Evolutionary conservation across 441 rosid species (phyloP).

Genomic region (Populus hybrid): DNA sequence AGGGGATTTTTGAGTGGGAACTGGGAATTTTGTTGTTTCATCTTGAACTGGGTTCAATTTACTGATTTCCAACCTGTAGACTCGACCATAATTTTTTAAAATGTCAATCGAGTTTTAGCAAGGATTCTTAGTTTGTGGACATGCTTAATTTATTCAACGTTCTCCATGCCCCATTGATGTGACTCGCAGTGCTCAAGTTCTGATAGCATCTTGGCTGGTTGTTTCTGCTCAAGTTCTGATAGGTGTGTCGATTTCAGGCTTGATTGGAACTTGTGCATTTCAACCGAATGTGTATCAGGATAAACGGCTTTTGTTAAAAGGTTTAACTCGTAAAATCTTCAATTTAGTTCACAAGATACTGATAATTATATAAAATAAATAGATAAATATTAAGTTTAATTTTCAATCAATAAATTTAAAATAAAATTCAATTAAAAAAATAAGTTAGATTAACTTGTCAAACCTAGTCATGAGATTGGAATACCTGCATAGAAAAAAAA

Average conservation of each 20-base stretch:
- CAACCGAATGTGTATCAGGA: not conserved
- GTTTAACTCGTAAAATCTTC: too few species aligned
- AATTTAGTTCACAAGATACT: too few species aligned
- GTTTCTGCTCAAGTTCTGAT: not conserved
- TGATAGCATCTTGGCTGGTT: not conserved
- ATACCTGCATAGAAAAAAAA: too few species aligned
- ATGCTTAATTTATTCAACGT: not conserved
- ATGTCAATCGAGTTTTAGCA: not conserved
- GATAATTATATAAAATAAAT: too few species aligned
- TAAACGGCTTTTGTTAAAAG: not conserved
- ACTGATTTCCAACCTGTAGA: not conserved
- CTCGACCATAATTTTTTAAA: not conserved
- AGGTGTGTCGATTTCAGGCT: not conserved
- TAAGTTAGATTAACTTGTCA: too few species aligned
- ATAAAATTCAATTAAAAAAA: too few species aligned
- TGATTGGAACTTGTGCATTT: not conserved
- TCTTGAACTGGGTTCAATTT: not conserved
- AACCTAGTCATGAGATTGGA: rapidly evolving
- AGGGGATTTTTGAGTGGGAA: not conserved
- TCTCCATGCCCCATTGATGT: not conserved
- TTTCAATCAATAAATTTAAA: too few species aligned
- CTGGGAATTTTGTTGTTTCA: not conserved
- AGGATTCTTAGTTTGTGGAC: not conserved
- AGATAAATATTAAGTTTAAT: too few species aligned
- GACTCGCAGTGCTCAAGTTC: not conserved